Percentiles rank a stretch among this genome's conserved stretches.
Evolutionary conservation across 2,329 filamentous ascomycete genomes (phyloP).

Genomic region (Aspergillus flavus): DNA sequence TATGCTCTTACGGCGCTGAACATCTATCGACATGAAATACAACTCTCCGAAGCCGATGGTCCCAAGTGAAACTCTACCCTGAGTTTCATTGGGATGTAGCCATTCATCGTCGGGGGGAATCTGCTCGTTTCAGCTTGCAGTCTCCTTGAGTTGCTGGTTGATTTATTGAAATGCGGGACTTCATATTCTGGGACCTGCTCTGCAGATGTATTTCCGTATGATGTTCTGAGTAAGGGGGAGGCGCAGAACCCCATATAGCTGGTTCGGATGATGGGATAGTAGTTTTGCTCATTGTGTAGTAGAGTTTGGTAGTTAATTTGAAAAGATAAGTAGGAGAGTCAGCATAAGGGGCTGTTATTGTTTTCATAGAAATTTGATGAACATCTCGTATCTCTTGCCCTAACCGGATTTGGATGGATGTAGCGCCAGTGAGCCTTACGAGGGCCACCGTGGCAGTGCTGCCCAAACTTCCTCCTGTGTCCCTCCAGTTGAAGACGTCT

Average conservation of each 20-base stretch:
- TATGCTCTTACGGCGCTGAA: neutral
- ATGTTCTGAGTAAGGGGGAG: neutral
- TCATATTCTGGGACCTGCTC: neutral
- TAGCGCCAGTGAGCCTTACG: neutral
- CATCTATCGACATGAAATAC: neutral
- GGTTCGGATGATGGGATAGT: too few species aligned
- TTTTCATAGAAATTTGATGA: accelerated
- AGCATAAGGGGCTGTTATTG: neutral
- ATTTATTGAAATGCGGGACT: neutral
- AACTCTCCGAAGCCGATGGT: neutral
- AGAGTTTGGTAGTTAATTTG: neutral
- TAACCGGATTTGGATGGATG: neutral
- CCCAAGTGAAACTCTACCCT: neutral
- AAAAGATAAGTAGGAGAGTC: neutral
- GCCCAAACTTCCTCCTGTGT: neutral
- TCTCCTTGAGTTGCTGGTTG: neutral
- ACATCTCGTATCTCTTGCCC: neutral
- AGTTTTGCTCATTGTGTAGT: neutral
- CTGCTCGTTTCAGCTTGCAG: neutral
- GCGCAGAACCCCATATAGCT: neutral
- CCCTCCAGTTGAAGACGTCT: neutral
- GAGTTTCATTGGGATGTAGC: conserved; percentile 5
- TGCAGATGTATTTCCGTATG: neutral
- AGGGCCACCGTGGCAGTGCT: neutral
- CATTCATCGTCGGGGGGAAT: conserved; percentile 1